These are phyloP conservation scores for Artemisia argyi DNA, from an alignment of 129 eudicot genomes.

Conservation along the genomic window DNA sequence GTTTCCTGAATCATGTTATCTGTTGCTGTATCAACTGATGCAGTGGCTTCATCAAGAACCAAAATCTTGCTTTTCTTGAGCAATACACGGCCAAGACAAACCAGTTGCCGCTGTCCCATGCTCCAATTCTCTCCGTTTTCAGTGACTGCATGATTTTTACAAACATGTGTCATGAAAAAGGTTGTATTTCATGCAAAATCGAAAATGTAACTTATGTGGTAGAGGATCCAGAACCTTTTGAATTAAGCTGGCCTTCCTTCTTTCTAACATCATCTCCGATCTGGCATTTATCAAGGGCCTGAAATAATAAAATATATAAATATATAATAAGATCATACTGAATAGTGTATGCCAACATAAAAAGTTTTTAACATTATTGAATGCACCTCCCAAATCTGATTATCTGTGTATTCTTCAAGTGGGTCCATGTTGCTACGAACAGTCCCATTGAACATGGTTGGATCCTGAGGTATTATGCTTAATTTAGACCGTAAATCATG, in stretches of 20 bases:
- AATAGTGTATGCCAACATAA: not conserved
- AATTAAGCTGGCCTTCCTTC: constrained; percentile 23
- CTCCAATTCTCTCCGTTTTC: constrained; percentile 32
- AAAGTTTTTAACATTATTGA: not conserved
- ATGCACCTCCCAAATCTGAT: constrained; percentile 42
- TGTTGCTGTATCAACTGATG: constrained; percentile 28
- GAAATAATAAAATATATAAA: constrained; percentile 9
- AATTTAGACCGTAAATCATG: constrained; percentile 85
- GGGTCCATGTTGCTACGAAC: constrained; percentile 89
- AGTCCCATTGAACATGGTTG: constrained; percentile 93
- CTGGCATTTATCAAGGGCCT: constrained; percentile 34
- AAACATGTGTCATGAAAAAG: constrained; percentile 8
- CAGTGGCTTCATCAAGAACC: constrained; percentile 36
- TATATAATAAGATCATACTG: not conserved
- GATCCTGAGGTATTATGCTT: constrained; percentile 97
- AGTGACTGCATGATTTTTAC: constrained; percentile 12
- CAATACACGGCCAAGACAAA: constrained; percentile 26
- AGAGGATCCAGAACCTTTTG: constrained; percentile 17
- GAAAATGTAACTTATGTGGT: not conserved
- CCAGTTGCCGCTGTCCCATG: constrained; percentile 25
- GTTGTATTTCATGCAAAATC: not conserved
- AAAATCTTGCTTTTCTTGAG: constrained; percentile 23
- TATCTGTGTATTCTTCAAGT: constrained; percentile 86
- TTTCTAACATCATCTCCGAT: constrained; percentile 30
- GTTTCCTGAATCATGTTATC: constrained; percentile 30